These are phyloP conservation scores for Naumovozyma dairenensis DNA, from an alignment of 805 yeast species.

Conservation along the genomic window DNA sequence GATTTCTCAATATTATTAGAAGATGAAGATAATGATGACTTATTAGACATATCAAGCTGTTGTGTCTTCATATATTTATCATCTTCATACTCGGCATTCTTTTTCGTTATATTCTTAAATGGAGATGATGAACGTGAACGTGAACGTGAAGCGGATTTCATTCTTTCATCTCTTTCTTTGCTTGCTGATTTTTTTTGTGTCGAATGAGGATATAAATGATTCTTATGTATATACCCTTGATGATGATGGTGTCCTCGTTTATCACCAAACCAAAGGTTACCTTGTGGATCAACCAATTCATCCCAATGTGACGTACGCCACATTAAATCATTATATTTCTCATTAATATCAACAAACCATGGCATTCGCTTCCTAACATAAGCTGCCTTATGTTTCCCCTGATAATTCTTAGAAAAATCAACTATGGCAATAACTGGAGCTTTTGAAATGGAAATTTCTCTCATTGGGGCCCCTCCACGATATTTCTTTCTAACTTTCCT, in stretches of 20 bases:
- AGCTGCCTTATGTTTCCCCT: slow-evolving; percentile 15
- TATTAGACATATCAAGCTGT: neutral
- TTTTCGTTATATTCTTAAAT: too few relatives aligned
- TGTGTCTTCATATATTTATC: neutral
- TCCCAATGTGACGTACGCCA: slow-evolving; percentile 38
- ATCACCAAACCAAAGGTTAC: slow-evolving; percentile 19
- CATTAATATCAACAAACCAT: slow-evolving; percentile 61
- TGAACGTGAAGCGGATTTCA: too few relatives aligned
- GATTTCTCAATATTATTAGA: too few relatives aligned
- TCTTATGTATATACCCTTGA: slow-evolving; percentile 1
- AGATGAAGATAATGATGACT: neutral
- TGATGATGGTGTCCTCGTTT: slow-evolving; percentile 5
- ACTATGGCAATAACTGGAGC: slow-evolving; percentile 48
- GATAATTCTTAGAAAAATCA: slow-evolving; percentile 44
- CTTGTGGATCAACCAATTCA: slow-evolving; percentile 23
- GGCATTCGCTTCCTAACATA: slow-evolving; percentile 28
- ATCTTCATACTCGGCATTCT: too few relatives aligned
- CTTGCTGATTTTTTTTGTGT: neutral
- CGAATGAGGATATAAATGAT: neutral
- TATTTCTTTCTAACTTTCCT: slow-evolving; percentile 47
- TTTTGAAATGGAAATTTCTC: slow-evolving; percentile 35
- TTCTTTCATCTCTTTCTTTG: neutral
- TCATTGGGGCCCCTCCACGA: slow-evolving; percentile 33
- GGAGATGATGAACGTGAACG: too few relatives aligned
- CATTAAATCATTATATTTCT: slow-evolving; percentile 42